Base-by-base conservation (phyloP, 169 alveolate species). In the Eimeria brunetti region DNA sequence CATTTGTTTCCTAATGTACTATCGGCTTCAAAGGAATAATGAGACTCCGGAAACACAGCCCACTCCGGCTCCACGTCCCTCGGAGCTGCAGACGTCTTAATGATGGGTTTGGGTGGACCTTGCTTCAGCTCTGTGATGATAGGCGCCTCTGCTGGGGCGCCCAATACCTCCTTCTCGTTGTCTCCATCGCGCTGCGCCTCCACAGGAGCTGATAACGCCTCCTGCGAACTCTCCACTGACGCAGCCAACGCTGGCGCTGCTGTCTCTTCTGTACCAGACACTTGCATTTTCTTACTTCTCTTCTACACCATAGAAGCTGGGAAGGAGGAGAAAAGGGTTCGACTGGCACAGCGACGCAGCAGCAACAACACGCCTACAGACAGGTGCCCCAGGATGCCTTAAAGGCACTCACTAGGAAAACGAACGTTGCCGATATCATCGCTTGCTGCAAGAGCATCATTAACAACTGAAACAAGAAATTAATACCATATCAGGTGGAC, bases 21-120 rank as follows among this genome's bases (percentile, higher is more conserved):
- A 71, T 90, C 95, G 58, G 67, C 20, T 69, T 90, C 89, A 33
- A 62, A 90, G 41, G 86, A 80, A 62, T 90, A 90, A 41, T 80
- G 22, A 71, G 90, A 56, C 69, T 75, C 95, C 12, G 95, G 80
- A 62, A 30, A 90, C 44, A 90, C 90, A 1, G 95, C 81, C 95
- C 95, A 90, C 41, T 90, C 95, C 41, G 64, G 84, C 67, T 75
- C 90, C 44, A 64, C 56, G 53, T 88, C 94, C 38, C 94, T 62
- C 71, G 73, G 85, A 51, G 85, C 94, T 18, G 64, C 20, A 83
- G 62, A 20, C 30, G 89, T 81, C 78, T 56, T 85, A 33, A n/a
- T 58, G 46, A 60, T 36, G 14, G 91, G 18, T 41, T 58, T 85
- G 18, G 64, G 62, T 41, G 38, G 30, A 24, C 76, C 91, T 53